phyloP scores from a whole-genome alignment of 805 yeast genomes.

The Nakazawaea laoshanensis region DNA sequence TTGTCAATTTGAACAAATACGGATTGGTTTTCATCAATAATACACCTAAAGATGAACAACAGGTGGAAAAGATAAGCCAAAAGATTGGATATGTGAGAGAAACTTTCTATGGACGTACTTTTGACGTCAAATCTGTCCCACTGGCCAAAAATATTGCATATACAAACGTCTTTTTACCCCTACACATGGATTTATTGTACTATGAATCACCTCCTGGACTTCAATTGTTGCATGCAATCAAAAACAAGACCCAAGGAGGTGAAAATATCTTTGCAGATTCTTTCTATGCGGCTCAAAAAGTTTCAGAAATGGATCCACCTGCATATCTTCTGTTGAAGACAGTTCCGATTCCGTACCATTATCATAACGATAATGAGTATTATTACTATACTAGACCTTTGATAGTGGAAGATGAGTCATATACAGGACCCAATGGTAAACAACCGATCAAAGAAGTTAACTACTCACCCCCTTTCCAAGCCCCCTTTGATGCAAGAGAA shows the following conservation, averaged over 20 bases:
- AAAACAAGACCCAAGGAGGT: constrained; percentile 53
- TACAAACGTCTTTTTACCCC: constrained; percentile 53
- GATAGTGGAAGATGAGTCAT: constrained; percentile 43
- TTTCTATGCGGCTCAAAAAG: constrained; percentile 50
- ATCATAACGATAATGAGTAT: constrained; percentile 50
- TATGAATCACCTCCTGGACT: constrained; percentile 79
- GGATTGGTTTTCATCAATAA: constrained; percentile 52
- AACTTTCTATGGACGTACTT: constrained; percentile 65
- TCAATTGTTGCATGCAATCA: constrained; percentile 56
- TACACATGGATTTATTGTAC: constrained; percentile 72
- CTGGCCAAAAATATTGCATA: constrained; percentile 64
- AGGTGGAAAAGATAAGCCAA: constrained; percentile 29
- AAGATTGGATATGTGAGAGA: constrained; percentile 60
- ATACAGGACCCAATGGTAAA: constrained; percentile 15
- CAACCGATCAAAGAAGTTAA: constrained; percentile 47
- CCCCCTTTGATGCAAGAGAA: constrained; percentile 52
- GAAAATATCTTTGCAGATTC: constrained; percentile 66
- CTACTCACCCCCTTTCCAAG: constrained; percentile 81
- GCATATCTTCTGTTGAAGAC: constrained; percentile 55
- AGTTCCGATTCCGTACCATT: constrained; percentile 65
- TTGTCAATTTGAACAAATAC: constrained; percentile 39
- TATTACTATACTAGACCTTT: constrained; percentile 58
- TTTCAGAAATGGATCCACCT: constrained; percentile 46
- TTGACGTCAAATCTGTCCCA: constrained; percentile 50
- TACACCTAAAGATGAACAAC: constrained; percentile 32